A percentile compares a stretch with the other conserved stretches of the same genome.
Conservation (phyloP, 352 stramenopile genomes). For the Globisporangium apiculatum region DNA sequence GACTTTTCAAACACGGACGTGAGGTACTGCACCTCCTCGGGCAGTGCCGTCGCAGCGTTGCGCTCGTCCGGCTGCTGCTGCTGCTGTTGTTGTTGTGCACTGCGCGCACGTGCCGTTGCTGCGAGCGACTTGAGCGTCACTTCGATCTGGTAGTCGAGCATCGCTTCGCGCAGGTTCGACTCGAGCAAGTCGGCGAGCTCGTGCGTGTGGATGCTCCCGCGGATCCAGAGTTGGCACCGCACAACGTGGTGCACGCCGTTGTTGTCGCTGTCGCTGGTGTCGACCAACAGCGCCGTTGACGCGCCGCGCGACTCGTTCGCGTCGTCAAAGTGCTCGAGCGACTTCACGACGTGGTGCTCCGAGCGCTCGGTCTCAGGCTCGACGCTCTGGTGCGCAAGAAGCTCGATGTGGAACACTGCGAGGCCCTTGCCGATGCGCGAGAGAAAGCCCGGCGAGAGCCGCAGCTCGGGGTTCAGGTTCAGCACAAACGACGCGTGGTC, state of each 20-base stretch:
- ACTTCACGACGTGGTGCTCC: slow-evolving; percentile 10
- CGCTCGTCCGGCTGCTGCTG: neutral
- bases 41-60: slow-evolving; percentile 6
- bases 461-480: slow-evolving; percentile 80
- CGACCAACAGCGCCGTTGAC: too few relatives aligned
- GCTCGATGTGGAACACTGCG: slow-evolving; percentile 53
- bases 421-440: slow-evolving; percentile 72
- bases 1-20: slow-evolving; percentile 48
- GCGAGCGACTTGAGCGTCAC: slow-evolving; percentile 25
- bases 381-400: slow-evolving; percentile 22
- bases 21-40: slow-evolving; percentile 25
- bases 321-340: slow-evolving; percentile 10
- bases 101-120: neutral
- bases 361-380: neutral
- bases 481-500: slow-evolving; percentile 61
- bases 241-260: slow-evolving; percentile 5
- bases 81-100: neutral
- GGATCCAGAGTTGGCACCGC: slow-evolving; percentile 66
- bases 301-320: neutral
- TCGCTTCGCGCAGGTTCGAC: slow-evolving; percentile 60
- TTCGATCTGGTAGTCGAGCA: slow-evolving; percentile 81
- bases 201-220: slow-evolving; percentile 45
- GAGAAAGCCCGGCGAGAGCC: slow-evolving; percentile 66
- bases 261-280: neutral
- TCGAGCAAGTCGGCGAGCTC: slow-evolving; percentile 62